These are phyloP conservation scores for Zoysia japonica DNA, from an alignment of 176 grass and related monocot species.

Conservation along the genomic window DNA sequence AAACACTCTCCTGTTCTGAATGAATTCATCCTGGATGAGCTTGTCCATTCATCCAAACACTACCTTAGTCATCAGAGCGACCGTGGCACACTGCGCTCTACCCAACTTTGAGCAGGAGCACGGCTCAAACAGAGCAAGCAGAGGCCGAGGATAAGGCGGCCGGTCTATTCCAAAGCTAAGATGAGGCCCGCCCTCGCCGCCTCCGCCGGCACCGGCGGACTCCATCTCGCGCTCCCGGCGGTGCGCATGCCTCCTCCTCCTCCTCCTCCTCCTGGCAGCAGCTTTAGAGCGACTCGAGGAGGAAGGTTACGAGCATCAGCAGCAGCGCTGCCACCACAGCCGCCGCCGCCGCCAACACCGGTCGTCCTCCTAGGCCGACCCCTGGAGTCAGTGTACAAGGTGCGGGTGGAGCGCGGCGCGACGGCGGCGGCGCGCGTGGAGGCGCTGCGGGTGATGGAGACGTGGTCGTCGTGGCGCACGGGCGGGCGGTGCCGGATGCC, in stretches of 20 bases:
- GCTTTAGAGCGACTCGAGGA: not conserved
- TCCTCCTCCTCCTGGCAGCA: not conserved
- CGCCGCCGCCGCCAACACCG: not conserved
- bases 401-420: constrained; percentile 74
- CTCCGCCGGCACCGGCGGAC: constrained; percentile 10
- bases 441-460: constrained; percentile 62
- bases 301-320: not conserved
- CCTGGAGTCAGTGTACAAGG: constrained; percentile 81
- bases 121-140: not conserved
- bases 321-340: not conserved
- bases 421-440: constrained; percentile 55
- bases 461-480: constrained; percentile 81
- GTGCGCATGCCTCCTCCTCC: constrained; percentile 20
- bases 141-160: constrained; percentile 11
- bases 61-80: no score
- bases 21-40: no score
- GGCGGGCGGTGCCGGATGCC: constrained; percentile 66
- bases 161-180: not conserved
- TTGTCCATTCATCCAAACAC: no score
- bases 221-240: constrained; percentile 31
- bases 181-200: constrained; percentile 19
- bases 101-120: not conserved
- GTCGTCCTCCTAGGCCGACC: constrained; percentile 34
- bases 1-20: no score
- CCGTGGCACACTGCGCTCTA: not conserved